These are phyloP conservation scores for Suillus hirtellus DNA, from an alignment of 768 basidiomycete species.

Conservation along the genomic window DNA sequence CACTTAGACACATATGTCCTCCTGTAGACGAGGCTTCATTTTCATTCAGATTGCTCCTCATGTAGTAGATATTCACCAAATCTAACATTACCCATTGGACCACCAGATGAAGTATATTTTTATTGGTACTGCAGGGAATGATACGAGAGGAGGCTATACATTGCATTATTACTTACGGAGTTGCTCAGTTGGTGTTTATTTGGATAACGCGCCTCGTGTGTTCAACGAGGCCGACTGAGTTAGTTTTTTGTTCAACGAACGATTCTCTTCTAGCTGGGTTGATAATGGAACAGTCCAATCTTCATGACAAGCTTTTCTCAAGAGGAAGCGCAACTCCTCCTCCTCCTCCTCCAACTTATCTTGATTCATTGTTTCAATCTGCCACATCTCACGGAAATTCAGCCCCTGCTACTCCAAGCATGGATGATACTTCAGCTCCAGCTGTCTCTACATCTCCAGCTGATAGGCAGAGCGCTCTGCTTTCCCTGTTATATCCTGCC, in stretches of 20 bases:
- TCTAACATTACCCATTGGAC: too few species aligned
- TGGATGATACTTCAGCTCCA: constrained; percentile 41
- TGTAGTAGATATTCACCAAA: too few species aligned
- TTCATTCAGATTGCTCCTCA: too few species aligned
- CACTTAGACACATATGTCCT: too few species aligned
- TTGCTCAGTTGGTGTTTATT: neutral
- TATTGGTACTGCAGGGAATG: too few species aligned
- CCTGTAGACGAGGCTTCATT: too few species aligned
- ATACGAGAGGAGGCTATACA: too few species aligned
- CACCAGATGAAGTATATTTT: too few species aligned
- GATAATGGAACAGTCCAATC: constrained; percentile 6
- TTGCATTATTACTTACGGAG: neutral
- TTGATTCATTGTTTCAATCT: constrained; percentile 70
- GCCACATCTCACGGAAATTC: constrained; percentile 45
- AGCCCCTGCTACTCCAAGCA: constrained; percentile 45
- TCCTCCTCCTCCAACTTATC: constrained; percentile 56
- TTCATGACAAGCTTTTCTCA: constrained; percentile 50
- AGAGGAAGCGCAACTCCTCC: constrained; percentile 54
- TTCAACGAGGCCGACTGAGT: constrained; percentile 24
- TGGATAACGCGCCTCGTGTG: constrained; percentile 20
- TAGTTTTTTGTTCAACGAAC: neutral
- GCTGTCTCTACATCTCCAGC: constrained; percentile 35
- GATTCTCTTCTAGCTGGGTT: neutral
- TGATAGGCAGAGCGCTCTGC: constrained; percentile 74
- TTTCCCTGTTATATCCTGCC: constrained; percentile 64